phyloP scores from a whole-genome alignment of 176 grass and related monocot species.

The Aegilops umbellulata region DNA sequence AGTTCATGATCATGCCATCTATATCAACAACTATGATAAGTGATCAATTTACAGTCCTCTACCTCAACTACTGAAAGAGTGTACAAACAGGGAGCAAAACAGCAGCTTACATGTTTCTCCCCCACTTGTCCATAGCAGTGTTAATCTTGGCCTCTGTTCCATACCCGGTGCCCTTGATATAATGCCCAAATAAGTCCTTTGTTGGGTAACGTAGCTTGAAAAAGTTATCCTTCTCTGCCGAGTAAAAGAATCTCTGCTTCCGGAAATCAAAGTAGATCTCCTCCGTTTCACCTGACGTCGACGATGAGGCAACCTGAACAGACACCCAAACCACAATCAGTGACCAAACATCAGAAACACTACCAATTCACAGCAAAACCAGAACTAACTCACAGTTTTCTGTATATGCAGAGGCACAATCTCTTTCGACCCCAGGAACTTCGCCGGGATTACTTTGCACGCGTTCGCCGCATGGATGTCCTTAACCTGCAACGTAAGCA shows the following conservation, averaged over 20 bases:
- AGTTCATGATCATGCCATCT: background rate
- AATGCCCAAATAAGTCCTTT: slow-evolving; percentile 68
- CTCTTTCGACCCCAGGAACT: slow-evolving; percentile 94
- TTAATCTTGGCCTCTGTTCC: slow-evolving; percentile 92
- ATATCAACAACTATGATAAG: background rate
- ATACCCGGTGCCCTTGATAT: slow-evolving; percentile 77
- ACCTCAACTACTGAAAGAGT: slow-evolving; percentile 9
- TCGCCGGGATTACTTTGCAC: slow-evolving; percentile 86
- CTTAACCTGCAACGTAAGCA: slow-evolving; percentile 52
- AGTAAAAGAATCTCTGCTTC: slow-evolving; percentile 96
- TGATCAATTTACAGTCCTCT: slow-evolving; percentile 5
- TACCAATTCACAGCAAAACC: background rate
- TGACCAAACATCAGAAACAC: background rate
- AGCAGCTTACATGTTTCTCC: slow-evolving; percentile 89
- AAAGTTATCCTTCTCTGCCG: slow-evolving; percentile 66
- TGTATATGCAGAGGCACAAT: slow-evolving; percentile 71
- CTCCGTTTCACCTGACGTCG: slow-evolving; percentile 49
- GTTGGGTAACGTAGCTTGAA: slow-evolving; percentile 84
- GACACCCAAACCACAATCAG: background rate
- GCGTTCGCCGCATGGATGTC: slow-evolving; percentile 64
- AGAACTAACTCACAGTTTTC: slow-evolving; percentile 58
- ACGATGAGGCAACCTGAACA: slow-evolving; percentile 70
- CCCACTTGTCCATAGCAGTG: slow-evolving; percentile 80
- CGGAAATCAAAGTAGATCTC: slow-evolving; percentile 98
- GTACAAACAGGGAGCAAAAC: slow-evolving; percentile 8